Evolutionary conservation across 2,329 filamentous ascomycete species (phyloP).

Genomic region (Colletotrichum viniferum): DNA sequence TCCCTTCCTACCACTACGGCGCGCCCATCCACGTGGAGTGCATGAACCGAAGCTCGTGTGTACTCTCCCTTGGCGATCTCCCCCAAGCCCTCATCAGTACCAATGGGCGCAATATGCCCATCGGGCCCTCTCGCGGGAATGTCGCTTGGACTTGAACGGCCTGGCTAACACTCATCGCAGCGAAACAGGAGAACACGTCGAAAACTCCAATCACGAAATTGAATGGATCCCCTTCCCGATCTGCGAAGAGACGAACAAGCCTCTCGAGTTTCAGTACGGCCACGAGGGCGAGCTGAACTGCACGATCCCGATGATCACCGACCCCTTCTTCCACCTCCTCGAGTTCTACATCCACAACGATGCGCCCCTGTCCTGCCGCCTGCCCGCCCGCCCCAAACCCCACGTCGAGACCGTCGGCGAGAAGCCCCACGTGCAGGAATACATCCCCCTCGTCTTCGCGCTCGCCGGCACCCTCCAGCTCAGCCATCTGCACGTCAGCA

Average conservation of each 20-base stretch:
- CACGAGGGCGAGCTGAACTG: constrained; percentile 82
- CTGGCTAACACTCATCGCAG: constrained; percentile 43
- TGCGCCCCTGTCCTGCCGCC: constrained; percentile 87
- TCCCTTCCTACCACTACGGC: constrained; percentile 70
- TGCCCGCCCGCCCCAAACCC: constrained; percentile 75
- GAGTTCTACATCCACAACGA: constrained; percentile 99
- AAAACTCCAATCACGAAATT: constrained; percentile 79
- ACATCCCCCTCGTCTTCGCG: constrained; percentile 86
- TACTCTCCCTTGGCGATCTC: constrained; percentile 21
- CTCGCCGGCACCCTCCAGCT: constrained; percentile 87
- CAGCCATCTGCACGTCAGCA: constrained; percentile 89
- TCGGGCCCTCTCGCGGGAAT: background rate
- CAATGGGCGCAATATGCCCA: background rate
- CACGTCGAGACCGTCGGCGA: constrained; percentile 61
- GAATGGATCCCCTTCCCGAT: constrained; percentile 90
- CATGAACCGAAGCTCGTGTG: constrained; percentile 75
- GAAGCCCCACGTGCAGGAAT: constrained; percentile 57
- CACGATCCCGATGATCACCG: constrained; percentile 77
- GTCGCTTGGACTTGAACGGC: background rate
- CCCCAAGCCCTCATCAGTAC: background rate
- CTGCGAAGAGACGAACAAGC: constrained; percentile 85
- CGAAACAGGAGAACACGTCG: constrained; percentile 89
- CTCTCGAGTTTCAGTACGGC: constrained; percentile 88
- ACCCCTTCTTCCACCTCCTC: constrained; percentile 85
- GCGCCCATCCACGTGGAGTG: constrained; percentile 73